These are phyloP conservation scores for Ambrosia hybrid DNA, from an alignment of 140 eudicot genomes.

Conservation along the genomic window DNA sequence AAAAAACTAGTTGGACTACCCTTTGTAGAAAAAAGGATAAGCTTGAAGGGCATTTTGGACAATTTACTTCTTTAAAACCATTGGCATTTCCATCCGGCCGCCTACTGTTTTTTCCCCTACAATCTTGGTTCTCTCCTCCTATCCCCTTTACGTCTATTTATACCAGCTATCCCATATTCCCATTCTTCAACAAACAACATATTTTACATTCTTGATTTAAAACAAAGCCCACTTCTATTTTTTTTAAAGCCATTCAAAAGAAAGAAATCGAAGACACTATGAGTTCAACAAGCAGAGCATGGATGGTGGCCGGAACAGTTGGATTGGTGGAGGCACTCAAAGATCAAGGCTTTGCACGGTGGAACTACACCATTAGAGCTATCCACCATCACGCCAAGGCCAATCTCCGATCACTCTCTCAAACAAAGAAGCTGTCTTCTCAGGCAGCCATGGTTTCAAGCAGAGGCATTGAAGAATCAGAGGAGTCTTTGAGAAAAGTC, in stretches of 20 bases:
- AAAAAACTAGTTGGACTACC: too few relatives aligned
- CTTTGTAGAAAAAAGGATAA: too few relatives aligned
- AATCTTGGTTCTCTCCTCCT: neutral
- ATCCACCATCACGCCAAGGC: conserved; percentile 49
- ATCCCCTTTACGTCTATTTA: neutral
- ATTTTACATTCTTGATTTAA: too few relatives aligned
- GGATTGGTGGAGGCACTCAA: too few relatives aligned
- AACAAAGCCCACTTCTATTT: neutral
- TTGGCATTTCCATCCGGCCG: neutral
- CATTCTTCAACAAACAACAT: neutral
- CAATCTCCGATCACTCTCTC: conserved; percentile 39
- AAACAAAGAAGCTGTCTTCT: conserved; percentile 33
- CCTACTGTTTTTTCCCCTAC: neutral
- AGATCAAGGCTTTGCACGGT: conserved; percentile 41
- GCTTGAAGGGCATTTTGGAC: neutral
- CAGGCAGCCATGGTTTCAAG: conserved; percentile 21
- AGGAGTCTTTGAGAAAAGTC: conserved; percentile 47
- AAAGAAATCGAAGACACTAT: neutral
- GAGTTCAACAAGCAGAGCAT: neutral
- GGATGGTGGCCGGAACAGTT: too few relatives aligned
- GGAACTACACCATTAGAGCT: conserved; percentile 50
- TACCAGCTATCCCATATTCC: neutral
- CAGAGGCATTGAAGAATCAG: conserved; percentile 28
- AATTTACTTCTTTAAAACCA: neutral
- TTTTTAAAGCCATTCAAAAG: too few relatives aligned